These are phyloP conservation scores for Dentipellis sp. DNA, from an alignment of 768 basidiomycete species.

Conservation along the genomic window DNA sequence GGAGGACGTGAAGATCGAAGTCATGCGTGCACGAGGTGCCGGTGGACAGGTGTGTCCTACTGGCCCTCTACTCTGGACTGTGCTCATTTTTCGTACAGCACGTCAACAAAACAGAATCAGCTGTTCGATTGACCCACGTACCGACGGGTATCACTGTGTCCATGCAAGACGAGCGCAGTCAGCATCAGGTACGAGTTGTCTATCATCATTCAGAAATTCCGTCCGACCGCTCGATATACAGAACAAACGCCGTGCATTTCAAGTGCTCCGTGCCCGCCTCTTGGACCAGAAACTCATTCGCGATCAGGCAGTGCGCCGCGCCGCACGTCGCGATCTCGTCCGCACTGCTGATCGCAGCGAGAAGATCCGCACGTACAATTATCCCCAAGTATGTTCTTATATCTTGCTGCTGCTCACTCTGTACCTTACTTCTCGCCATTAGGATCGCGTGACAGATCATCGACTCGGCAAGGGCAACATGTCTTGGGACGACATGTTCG, in stretches of 20 bases:
- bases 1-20: slow-evolving; percentile 84
- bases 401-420: background rate
- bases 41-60: slow-evolving; percentile 72
- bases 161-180: slow-evolving; percentile 96
- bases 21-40: slow-evolving; percentile 95
- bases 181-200: slow-evolving; percentile 64
- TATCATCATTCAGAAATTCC: background rate
- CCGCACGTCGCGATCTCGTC: slow-evolving; percentile 63
- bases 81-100: slow-evolving; percentile 41
- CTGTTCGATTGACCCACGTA: slow-evolving; percentile 86
- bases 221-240: slow-evolving; percentile 21
- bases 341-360: slow-evolving; percentile 82
- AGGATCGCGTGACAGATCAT: slow-evolving; percentile 15
- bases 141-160: slow-evolving; percentile 93
- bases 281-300: slow-evolving; percentile 69
- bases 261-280: slow-evolving; percentile 77
- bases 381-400: slow-evolving; percentile 52
- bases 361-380: slow-evolving; percentile 95
- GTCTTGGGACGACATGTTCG: slow-evolving; percentile 13
- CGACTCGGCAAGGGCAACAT: slow-evolving; percentile 13
- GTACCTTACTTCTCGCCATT: background rate
- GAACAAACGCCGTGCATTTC: slow-evolving; percentile 92
- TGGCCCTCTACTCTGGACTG: background rate
- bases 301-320: slow-evolving; percentile 64
- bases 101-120: slow-evolving; percentile 98